Evolutionary conservation across 2,329 filamentous ascomycete genomes (phyloP), one percentile per base, ranked within the genome.

Genomic region (Fusarium napiforme): DNA sequence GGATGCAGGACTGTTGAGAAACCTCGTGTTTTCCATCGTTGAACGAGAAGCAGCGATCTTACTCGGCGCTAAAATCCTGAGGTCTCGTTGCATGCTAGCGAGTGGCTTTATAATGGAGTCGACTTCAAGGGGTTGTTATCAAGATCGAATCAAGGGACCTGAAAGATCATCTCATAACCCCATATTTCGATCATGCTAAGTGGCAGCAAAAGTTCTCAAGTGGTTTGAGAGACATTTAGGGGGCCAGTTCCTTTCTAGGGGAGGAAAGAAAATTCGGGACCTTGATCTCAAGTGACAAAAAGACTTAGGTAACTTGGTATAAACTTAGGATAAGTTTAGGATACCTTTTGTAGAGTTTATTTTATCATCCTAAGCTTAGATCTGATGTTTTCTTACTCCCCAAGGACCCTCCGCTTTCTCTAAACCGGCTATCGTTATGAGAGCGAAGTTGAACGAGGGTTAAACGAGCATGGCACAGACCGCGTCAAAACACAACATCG

Each of bases 361-460:
- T 28, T 28, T 28, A 28, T 28, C 28, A 28, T 28, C 28, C 28
- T 28, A 28, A 28, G 28, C 28, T 28, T 28, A 28, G 28, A 7
- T 7, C 28, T 28, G 28, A 28, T 28, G 28, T 28, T 28, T 28
- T 28, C 6, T 28, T 28, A 5, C 28, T 28, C 28, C 28, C 28
- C 28, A 28, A 28, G 28, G 28, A 7, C 28, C 28, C 28, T 28
- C 28, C 28, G 8, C 28, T 28, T 28, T 28, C 8, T 28, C 28
- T 28, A 28, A 28, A 28, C 28, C 28, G 28, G 28, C 28, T 30
- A 30, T 14, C 7, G 0, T 1, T 10, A 1, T 15, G 7, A 7
- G 39, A 67, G 37, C 64, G 50, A 66, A 19, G 26, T 47, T 66
- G 26, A 60, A 23, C 64, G 64, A 67, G 28, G 43, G 18, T 16